A percentile compares a stretch with the other conserved stretches of the same genome.
phyloP scores from a whole-genome alignment of 441 rosid species.

The Euphorbia schlechtendalii region DNA sequence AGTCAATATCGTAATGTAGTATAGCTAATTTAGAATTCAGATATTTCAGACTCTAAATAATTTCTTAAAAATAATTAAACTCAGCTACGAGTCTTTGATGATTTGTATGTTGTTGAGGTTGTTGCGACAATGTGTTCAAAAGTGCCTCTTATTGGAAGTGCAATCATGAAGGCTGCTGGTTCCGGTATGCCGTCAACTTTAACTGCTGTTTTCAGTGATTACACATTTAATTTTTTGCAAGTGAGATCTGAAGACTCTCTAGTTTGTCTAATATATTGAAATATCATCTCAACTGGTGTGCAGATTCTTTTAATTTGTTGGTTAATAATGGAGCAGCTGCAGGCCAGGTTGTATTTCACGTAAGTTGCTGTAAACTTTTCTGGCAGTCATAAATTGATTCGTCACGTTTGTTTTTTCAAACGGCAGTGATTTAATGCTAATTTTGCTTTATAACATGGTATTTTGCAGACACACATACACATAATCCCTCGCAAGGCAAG shows the following conservation, averaged over 20 bases:
- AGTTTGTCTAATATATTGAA: constrained; percentile 1
- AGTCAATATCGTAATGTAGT: not conserved
- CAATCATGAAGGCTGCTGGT: constrained; percentile 71
- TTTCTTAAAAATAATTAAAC: not conserved
- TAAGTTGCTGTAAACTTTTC: constrained; percentile 26
- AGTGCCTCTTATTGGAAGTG: constrained; percentile 76
- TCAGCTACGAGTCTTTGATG: not conserved
- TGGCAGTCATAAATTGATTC: not conserved
- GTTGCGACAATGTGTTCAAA: constrained; percentile 92
- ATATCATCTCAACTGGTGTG: constrained; percentile 14
- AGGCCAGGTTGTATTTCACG: constrained; percentile 93
- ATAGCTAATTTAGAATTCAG: not conserved
- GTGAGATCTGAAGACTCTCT: too few species aligned
- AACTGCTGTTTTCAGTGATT: too few species aligned
- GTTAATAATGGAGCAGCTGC: constrained; percentile 93
- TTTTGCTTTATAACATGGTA: constrained; percentile 9
- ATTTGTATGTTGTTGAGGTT: constrained; percentile 43
- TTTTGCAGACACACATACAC: constrained; percentile 84
- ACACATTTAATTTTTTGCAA: not conserved
- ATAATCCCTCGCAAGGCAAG: constrained; percentile 78
- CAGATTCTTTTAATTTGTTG: constrained; percentile 90
- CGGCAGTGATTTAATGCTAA: not conserved
- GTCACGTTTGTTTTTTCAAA: not conserved
- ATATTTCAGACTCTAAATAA: not conserved
- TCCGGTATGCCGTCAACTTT: too few species aligned